Evolutionary conservation across 2,329 filamentous ascomycete species (phyloP), one percentile per base, ranked within the genome.

Genomic region (Botrytis tulipae): DNA sequence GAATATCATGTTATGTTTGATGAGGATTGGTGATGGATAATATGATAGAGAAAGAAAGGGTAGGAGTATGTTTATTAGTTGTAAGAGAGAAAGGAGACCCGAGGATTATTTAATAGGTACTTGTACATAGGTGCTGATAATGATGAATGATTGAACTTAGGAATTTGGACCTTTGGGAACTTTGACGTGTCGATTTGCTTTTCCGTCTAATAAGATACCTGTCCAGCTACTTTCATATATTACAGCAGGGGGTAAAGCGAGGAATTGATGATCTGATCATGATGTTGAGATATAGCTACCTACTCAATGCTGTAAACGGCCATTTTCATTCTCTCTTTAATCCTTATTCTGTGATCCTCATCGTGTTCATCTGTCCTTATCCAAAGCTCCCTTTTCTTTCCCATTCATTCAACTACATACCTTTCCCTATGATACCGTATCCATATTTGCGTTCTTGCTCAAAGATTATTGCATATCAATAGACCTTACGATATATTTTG

Each of bases 1-100:
- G 46, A 69, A 29, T 69, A 20, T 42, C n/a, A 69, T 69, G 51
- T 59, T 22, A 59, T 59, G 48, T 44, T 42, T 67, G 63, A 67
- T 67, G 44, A 67, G 63, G 16, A 67, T 51, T 37, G 32, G 29
- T 37, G 44, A 67, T 67, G 63, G 44, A 10, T 51, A 22, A 51
- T 51, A n/a, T 14, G 63, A 63, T 32, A 8, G 22, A 42, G 25
- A 44, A 22, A 40, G 40, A 12, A 46, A n/a, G 63, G 44, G 10
- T 9, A 35, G 3, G 32, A 6, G 10, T n/a, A n/a, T 61, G 20
- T 37, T 61, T n/a, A 37, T 61, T n/a, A 37, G 25, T 29, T 57
- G n/a, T 18, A 9, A n/a, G 14, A 4, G 25, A 37, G n/a, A 35
- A 35, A 32, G 12, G 12, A 9, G 20, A n/a, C n/a, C 7, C 16